Evolutionary conservation across 345 rosid genomes (phyloP), one percentile per base, ranked within the genome.

Genomic region (Hirschfeldia incana): DNA sequence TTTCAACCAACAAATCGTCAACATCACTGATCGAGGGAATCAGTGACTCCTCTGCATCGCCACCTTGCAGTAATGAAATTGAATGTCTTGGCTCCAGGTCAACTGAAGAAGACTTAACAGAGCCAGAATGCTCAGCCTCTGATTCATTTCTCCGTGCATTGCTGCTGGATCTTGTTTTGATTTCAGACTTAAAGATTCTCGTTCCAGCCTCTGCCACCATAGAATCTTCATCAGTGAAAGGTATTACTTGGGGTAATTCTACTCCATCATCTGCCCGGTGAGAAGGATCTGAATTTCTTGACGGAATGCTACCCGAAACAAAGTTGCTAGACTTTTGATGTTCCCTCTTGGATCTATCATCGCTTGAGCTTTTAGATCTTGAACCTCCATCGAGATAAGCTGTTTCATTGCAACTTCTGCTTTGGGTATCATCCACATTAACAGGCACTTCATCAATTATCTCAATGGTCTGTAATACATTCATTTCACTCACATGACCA

Each of bases 321-420:
- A 78, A 72, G 12, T 70, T 79, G 53, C 74, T 79, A 5, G 75
- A 67, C 60, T 49, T 59, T 32, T 51, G 75, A 69, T 77, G 60
- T 65, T 84, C 79, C 70, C 62, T 76, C 58, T 62, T 63, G 76
- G 68, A 70, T 73, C 71, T 70, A 42, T 42, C 71, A 51, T 53
- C 76, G 59, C 69, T 37, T 53, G 69, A 82, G 83, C 73, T 81
- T 82, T 74, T 76, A 62, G 82, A 77, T 75, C 85, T 80, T 63
- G 78, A 72, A 71, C 79, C 72, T 73, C 79, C 81, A 34, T 82
- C 85, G 61, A 58, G 46, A 69, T 51, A 57, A 39, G 73, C 69
- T 63, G 62, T 80, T 55, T 68, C 79, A 51, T 70, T 67, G 71
- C 77, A 84, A 67, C 72, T 83, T 73, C 80, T 81, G 51, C 67